Evolutionary conservation across 306 rosid species (phyloP).

Genomic region (Castanea sativa): DNA sequence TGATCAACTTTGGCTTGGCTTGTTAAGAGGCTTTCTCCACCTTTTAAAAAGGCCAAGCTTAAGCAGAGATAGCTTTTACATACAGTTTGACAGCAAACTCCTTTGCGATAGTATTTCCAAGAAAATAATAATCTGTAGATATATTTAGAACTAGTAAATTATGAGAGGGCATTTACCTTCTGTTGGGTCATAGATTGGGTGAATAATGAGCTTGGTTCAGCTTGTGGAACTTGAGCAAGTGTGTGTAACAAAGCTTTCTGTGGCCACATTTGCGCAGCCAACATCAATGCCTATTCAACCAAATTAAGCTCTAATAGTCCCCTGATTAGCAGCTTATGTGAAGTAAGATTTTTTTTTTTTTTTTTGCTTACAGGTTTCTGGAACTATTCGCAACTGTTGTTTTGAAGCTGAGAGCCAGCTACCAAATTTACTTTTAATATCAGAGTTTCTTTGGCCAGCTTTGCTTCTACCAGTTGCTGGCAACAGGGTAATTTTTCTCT

Average conservation of each 20-base stretch:
- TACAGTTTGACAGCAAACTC: background rate
- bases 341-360: background rate
- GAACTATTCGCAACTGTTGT: slow-evolving; percentile 93
- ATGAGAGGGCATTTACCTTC: background rate
- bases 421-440: slow-evolving; percentile 78
- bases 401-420: slow-evolving; percentile 85
- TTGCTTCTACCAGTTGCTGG: slow-evolving; percentile 95
- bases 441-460: slow-evolving; percentile 99
- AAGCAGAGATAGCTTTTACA: background rate
- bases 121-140: background rate
- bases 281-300: slow-evolving; percentile 2
- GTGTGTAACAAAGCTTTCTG: background rate
- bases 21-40: background rate
- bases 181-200: background rate
- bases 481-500: slow-evolving; percentile 54
- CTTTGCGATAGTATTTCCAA: background rate
- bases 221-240: background rate
- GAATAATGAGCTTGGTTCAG: background rate
- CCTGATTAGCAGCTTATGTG: slow-evolving; percentile 14
- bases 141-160: background rate
- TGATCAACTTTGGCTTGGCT: background rate
- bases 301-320: background rate
- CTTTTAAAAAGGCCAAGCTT: background rate
- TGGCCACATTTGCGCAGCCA: background rate
- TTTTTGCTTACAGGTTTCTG: slow-evolving; percentile 61